Base-by-base conservation (phyloP, 2,329 filamentous ascomycete genomes). In the Neospermospora avenae region DNA sequence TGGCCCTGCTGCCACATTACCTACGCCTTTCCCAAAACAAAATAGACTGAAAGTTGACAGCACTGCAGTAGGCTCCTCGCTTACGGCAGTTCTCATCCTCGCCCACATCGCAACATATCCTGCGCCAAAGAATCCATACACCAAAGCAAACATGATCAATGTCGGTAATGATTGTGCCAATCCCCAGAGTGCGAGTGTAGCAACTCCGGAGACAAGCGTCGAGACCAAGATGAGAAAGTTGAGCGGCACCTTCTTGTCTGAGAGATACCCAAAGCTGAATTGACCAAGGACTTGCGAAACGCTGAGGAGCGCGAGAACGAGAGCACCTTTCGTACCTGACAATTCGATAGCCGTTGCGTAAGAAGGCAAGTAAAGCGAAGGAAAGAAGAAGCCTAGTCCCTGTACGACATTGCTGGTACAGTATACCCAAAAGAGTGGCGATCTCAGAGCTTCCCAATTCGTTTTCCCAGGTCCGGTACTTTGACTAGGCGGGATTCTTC, bases 341-440 rank as follows among this genome's bases (percentile, higher is more conserved):
- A 91, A 79, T 0, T 89, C 89, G 37, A 91, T 83, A 1, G 79
- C 79, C 55, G 82, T 80, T 35, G 86, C 86, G 69, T 91, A 93
- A 68, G 88, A 89, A 13, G 89, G 85, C 1, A 81, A 69, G 62
- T 79, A 80, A 0, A 78, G 76, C 31, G 79, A 74, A 8, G 80
- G 80, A 35, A 82, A 75, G 44, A 78, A 78, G 64, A 80, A 81
- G 1, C 78, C 80, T 28, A 76, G 73, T 60, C 76, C 78, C 63
- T 81, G 78, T 25, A 81, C 69, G 1, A 80, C 69, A 34, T 77
- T 81, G 14, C 76, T 77, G 39, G 77, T 67, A 41, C 72, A 73
- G 68, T 79, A 79, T 62, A 81, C 73, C 67, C 77, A 81, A 65
- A 81, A 79, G 1, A 76, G 75, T 10, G 69, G 71, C 59, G 78